Conservation (phyloP, 2,329 filamentous ascomycete species). For the Sporothrix sp. region DNA sequence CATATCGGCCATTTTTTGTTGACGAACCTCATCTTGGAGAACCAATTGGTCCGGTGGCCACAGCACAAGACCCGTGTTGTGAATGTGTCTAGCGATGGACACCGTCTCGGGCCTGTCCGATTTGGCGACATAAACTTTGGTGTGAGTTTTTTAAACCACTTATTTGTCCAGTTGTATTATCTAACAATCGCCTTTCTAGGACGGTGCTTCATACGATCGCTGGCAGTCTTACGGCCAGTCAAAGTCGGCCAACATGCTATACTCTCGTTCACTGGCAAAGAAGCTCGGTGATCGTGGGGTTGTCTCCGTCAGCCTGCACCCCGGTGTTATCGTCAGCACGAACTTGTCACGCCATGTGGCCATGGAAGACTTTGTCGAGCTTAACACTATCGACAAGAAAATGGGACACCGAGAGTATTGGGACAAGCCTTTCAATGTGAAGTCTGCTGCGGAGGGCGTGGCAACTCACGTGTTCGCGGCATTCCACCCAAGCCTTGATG, state of each 20-base stretch:
- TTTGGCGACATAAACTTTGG: constrained; percentile 11
- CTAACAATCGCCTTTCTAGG: constrained; percentile 20
- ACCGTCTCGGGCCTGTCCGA: constrained; percentile 1
- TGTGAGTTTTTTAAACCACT: no score
- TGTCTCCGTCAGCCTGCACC: constrained; percentile 11
- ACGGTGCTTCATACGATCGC: constrained; percentile 17
- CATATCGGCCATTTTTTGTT: constrained; percentile 41
- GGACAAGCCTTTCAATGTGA: background rate
- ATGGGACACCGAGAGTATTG: constrained; percentile 5
- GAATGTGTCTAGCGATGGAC: constrained; percentile 12
- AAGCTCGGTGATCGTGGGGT: background rate
- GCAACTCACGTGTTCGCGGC: constrained; percentile 20
- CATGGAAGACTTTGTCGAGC: constrained; percentile 4
- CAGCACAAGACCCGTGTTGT: constrained; percentile 15
- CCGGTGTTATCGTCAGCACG: constrained; percentile 13
- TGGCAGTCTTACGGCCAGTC: constrained; percentile 23
- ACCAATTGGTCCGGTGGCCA: constrained; percentile 23
- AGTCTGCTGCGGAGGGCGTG: constrained; percentile 7
- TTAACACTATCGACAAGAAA: background rate
- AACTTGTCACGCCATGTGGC: constrained; percentile 7
- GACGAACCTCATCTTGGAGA: constrained; percentile 36
- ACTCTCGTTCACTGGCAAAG: constrained; percentile 16
- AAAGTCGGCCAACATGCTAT: constrained; percentile 24
- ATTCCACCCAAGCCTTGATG: constrained; percentile 16
- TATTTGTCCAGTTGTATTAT: no score